phyloP scores from a whole-genome alignment of 2,329 filamentous ascomycete genomes.

The Colletotrichum aenigma region DNA sequence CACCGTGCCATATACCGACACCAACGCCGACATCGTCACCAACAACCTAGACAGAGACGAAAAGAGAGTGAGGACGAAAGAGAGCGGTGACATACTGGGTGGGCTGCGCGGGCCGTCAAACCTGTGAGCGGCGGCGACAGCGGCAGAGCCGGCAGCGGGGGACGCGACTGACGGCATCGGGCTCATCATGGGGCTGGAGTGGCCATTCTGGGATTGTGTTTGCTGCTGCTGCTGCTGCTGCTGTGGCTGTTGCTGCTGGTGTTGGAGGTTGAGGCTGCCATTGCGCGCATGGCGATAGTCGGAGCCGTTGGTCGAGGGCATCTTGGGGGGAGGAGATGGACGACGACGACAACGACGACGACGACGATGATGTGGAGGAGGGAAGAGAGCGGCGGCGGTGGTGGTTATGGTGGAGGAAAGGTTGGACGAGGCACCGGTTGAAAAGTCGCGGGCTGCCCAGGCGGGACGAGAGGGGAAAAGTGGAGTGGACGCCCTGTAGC shows the following conservation, averaged over 20 bases:
- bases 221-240: conserved; percentile 18
- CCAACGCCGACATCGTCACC: background rate
- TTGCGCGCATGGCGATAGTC: conserved; percentile 63
- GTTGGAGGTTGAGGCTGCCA: conserved; percentile 60
- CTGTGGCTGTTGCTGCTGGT: background rate
- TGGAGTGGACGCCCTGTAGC: background rate
- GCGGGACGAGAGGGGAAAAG: background rate
- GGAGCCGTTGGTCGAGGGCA: conserved; percentile 41
- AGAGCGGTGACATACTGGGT: conserved; percentile 55
- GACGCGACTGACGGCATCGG: conserved; percentile 34
- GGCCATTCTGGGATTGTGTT: conserved; percentile 27
- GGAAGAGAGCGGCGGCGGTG: background rate
- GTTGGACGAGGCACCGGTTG: background rate
- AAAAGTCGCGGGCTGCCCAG: background rate
- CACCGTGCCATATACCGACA: background rate
- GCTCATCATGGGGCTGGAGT: conserved; percentile 34
- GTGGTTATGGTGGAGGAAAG: background rate
- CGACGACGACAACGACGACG: background rate
- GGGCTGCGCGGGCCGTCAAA: conserved; percentile 68
- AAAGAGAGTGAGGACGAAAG: background rate
- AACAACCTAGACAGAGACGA: background rate
- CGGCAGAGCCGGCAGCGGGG: background rate
- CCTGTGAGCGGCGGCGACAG: conserved; percentile 28
- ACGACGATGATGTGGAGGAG: background rate
- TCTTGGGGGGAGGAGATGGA: conserved; percentile 7